Conservation (phyloP, 1,284 basidiomycete species). For the Inonotus hispidus region DNA sequence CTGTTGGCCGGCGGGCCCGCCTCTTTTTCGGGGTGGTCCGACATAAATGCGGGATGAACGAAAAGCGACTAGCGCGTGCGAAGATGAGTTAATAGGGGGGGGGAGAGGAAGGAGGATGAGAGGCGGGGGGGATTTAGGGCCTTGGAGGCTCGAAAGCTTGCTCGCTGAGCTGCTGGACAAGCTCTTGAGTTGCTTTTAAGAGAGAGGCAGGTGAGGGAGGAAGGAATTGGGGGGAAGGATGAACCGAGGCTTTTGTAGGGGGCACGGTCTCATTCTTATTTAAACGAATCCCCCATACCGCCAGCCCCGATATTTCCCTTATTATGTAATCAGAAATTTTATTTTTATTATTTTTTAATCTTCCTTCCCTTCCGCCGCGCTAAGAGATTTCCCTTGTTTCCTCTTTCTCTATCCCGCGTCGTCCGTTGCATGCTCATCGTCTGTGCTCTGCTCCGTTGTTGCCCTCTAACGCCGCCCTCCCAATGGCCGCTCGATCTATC, state of each 20-base stretch:
- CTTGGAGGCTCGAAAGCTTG: background rate
- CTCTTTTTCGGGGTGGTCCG: conserved; percentile 52
- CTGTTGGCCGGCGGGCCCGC: conserved; percentile 42
- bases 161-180: conserved; percentile 1
- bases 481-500: background rate
- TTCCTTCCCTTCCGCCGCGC: background rate
- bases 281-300: background rate
- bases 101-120: conserved; percentile 3
- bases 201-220: background rate
- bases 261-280: background rate
- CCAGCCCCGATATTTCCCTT: conserved; percentile 2
- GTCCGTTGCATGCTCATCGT: background rate
- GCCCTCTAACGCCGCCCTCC: background rate
- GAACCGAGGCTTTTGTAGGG: background rate
- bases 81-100: conserved; percentile 2
- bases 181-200: background rate
- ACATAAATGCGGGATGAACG: conserved; percentile 26
- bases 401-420: background rate
- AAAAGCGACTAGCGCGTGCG: conserved; percentile 14
- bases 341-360: background rate
- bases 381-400: background rate
- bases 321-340: background rate
- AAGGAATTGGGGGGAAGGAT: background rate
- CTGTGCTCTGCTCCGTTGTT: no score
- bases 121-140: conserved; percentile 1